Conservation (phyloP, 768 basidiomycete genomes). For the Russula compacta region DNA sequence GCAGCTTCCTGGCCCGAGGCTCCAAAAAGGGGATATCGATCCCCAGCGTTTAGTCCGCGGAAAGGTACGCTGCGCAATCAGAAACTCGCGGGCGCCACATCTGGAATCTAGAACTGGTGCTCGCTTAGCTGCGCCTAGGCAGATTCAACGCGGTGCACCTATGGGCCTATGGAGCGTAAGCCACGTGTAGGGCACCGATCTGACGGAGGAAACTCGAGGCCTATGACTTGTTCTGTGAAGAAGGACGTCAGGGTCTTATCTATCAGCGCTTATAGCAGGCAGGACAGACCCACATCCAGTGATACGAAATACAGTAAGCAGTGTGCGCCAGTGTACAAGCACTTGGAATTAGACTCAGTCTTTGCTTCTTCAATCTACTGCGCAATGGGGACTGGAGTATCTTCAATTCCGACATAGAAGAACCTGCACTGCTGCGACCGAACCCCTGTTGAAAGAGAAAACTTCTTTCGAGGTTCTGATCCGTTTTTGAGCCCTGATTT, state of each 20-base stretch:
- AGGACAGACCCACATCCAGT: neutral
- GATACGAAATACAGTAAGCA: neutral
- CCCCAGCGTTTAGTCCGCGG: constrained; percentile 13
- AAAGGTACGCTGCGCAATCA: constrained; percentile 1
- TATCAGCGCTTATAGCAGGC: neutral
- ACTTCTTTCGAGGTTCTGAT: neutral
- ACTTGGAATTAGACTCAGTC: neutral
- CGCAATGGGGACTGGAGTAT: neutral
- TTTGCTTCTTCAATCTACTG: neutral
- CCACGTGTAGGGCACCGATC: neutral
- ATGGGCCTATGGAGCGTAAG: neutral
- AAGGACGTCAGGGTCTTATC: neutral
- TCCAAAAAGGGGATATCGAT: constrained; percentile 7
- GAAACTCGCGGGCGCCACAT: neutral
- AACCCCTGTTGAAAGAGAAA: neutral
- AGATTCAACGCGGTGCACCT: neutral
- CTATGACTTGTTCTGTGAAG: neutral
- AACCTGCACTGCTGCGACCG: neutral
- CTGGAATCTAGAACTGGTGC: neutral
- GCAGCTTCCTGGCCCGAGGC: neutral
- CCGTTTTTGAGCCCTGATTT: neutral
- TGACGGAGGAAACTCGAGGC: neutral
- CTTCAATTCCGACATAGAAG: neutral
- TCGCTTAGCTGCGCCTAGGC: neutral
- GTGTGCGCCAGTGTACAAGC: neutral